Conservation (phyloP, 306 rosid species). For the Pueraria montana region DNA sequence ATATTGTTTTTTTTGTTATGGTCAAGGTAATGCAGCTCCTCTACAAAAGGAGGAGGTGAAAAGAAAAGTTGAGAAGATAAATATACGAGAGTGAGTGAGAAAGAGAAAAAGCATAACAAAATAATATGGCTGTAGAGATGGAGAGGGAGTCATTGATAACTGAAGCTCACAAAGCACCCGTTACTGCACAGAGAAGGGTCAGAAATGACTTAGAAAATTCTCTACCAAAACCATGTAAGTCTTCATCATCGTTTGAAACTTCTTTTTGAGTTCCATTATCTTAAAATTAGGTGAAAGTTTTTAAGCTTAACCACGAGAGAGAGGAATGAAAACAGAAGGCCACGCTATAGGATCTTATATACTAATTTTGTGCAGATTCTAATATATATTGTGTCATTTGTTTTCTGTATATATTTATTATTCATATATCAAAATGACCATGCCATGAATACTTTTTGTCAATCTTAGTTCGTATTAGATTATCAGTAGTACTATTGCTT, state of each 20-base stretch:
- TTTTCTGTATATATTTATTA: neutral
- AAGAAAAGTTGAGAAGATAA: slow-evolving; percentile 33
- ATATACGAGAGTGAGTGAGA: neutral
- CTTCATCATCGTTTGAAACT: neutral
- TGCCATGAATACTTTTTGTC: slow-evolving; percentile 1
- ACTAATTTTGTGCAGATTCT: neutral
- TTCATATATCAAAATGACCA: neutral
- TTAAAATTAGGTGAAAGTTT: neutral
- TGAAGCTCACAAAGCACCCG: slow-evolving; percentile 69
- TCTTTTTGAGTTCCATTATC: neutral
- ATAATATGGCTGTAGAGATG: slow-evolving; percentile 53
- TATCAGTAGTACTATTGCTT: neutral
- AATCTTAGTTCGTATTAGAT: neutral
- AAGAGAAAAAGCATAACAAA: neutral
- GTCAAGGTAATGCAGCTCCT: neutral
- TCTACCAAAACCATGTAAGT: slow-evolving; percentile 81
- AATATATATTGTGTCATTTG: neutral
- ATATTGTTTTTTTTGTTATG: neutral
- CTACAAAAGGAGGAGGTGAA: slow-evolving; percentile 2
- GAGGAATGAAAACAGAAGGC: neutral
- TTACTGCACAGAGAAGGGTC: slow-evolving; percentile 71
- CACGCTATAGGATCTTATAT: neutral
- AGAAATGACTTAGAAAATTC: slow-evolving; percentile 75
- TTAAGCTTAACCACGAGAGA: neutral
- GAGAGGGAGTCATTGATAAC: slow-evolving; percentile 70